phyloP scores from a whole-genome alignment of 495 filamentous ascomycete species.

The Durotheca rogersii region DNA sequence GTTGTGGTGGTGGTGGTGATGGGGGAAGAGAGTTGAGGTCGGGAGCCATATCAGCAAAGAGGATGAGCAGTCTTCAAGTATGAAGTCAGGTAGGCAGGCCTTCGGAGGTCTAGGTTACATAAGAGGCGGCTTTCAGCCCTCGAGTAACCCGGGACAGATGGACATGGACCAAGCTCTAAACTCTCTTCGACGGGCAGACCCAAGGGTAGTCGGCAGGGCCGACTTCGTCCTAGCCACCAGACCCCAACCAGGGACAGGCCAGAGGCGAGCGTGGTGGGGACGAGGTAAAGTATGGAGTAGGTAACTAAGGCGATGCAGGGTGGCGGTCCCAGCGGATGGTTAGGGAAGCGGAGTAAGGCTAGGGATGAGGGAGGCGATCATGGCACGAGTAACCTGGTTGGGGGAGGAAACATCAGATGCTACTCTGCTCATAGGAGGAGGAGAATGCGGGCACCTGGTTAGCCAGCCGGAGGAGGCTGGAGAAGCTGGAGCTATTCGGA shows the following conservation, averaged over 20 bases:
- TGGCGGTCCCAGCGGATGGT: constrained; percentile 19
- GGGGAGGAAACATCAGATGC: background rate
- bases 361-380: constrained; percentile 6
- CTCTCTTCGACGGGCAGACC: too few species aligned
- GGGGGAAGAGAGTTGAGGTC: constrained; percentile 76
- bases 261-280: background rate
- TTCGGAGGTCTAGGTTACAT: constrained; percentile 12
- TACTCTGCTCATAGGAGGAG: too few species aligned
- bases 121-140: constrained; percentile 1
- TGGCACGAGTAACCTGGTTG: constrained; percentile 13
- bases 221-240: background rate
- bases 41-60: constrained; percentile 54
- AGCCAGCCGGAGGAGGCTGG: constrained; percentile 12
- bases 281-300: constrained; percentile 2
- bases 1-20: constrained; percentile 43
- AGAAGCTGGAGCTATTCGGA: too few species aligned
- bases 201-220: too few species aligned
- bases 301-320: background rate
- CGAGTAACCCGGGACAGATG: background rate
- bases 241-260: background rate
- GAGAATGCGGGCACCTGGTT: constrained; percentile 4
- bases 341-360: constrained; percentile 13
- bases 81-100: constrained; percentile 1
- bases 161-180: constrained; percentile 7
- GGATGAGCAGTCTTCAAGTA: constrained; percentile 7